A percentile compares a stretch with the other conserved stretches of the same genome.
Conservation (phyloP, 1,284 basidiomycete genomes). For the Heterobasidion occidentale region DNA sequence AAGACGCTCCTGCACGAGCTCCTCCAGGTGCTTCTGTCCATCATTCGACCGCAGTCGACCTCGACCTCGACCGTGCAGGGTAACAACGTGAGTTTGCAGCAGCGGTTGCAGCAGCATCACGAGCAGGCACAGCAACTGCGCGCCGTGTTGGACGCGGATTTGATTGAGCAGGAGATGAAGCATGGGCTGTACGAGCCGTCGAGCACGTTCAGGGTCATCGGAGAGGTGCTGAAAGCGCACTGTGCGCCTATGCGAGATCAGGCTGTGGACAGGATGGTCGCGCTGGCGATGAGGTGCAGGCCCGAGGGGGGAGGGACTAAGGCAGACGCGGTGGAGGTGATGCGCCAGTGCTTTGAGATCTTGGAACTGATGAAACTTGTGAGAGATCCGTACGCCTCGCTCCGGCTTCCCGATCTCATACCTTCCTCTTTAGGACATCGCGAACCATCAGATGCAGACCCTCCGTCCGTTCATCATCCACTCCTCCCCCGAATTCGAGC, state of each 20-base stretch:
- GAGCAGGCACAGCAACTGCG: conserved; percentile 52
- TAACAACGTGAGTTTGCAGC: conserved; percentile 19
- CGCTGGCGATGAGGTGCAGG: conserved; percentile 50
- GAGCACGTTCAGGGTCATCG: conserved; percentile 75
- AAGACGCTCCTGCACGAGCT: conserved; percentile 71
- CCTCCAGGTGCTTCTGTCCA: conserved; percentile 73
- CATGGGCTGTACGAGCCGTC: conserved; percentile 77
- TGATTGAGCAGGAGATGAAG: conserved; percentile 77
- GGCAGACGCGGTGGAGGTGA: conserved; percentile 63
- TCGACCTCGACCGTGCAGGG: conserved; percentile 25
- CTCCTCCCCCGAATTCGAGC: conserved; percentile 77
- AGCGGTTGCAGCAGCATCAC: conserved; percentile 46
- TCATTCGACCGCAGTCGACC: conserved; percentile 59
- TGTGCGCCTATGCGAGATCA: conserved; percentile 91
- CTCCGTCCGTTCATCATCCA: conserved; percentile 80
- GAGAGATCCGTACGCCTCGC: conserved; percentile 24
- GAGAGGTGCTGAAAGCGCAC: conserved; percentile 79
- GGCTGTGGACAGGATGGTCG: conserved; percentile 80
- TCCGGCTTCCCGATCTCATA: conserved; percentile 2
- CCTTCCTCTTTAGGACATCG: conserved; percentile 64
- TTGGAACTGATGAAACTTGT: conserved; percentile 94
- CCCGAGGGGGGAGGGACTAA: conserved; percentile 46
- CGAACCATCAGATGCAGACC: conserved; percentile 89
- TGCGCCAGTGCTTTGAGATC: conserved; percentile 85
- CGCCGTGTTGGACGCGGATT: conserved; percentile 58